These are phyloP conservation scores for Didymella keratinophila DNA, from an alignment of 2,329 filamentous ascomycete genomes.

Conservation along the genomic window DNA sequence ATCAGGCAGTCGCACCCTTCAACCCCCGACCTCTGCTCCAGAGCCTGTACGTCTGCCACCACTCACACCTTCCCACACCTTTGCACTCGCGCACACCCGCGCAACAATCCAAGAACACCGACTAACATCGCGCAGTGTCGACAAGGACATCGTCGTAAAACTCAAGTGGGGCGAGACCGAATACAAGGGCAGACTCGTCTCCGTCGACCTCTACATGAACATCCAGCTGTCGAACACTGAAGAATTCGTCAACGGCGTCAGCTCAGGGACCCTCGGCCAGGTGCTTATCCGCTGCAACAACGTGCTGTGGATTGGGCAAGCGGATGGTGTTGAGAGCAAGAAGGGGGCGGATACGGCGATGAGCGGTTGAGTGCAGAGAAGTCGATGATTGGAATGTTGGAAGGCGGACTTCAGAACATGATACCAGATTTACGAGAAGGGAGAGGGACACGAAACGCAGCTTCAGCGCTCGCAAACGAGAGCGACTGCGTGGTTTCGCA, in stretches of 20 bases:
- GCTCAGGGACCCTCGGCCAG: constrained; percentile 83
- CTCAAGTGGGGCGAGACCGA: constrained; percentile 98
- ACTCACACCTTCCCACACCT: not conserved
- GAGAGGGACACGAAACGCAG: constrained; percentile 15
- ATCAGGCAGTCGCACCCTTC: constrained; percentile 73
- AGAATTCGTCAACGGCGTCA: constrained; percentile 90
- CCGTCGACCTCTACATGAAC: constrained; percentile 99
- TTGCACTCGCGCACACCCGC: not conserved
- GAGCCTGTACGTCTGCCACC: constrained; percentile 70
- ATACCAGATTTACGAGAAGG: constrained; percentile 1
- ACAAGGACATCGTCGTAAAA: constrained; percentile 88
- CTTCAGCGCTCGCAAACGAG: not conserved
- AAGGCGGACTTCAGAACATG: not conserved
- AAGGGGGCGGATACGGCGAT: constrained; percentile 50
- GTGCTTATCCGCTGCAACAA: constrained; percentile 98
- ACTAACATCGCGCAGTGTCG: constrained; percentile 65
- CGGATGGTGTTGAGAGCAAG: constrained; percentile 56
- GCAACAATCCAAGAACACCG: constrained; percentile 10
- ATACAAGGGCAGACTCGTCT: constrained; percentile 92
- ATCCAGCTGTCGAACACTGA: constrained; percentile 89
- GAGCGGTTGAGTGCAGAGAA: constrained; percentile 46
- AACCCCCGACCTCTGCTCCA: constrained; percentile 98
- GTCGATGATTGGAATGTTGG: not conserved
- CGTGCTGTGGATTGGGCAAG: constrained; percentile 85
- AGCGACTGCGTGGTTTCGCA: constrained; percentile 15